A percentile compares a stretch with the other conserved stretches of the same genome.
phyloP scores from a whole-genome alignment of 768 basidiomycete genomes.

The Termitomyces sp. region DNA sequence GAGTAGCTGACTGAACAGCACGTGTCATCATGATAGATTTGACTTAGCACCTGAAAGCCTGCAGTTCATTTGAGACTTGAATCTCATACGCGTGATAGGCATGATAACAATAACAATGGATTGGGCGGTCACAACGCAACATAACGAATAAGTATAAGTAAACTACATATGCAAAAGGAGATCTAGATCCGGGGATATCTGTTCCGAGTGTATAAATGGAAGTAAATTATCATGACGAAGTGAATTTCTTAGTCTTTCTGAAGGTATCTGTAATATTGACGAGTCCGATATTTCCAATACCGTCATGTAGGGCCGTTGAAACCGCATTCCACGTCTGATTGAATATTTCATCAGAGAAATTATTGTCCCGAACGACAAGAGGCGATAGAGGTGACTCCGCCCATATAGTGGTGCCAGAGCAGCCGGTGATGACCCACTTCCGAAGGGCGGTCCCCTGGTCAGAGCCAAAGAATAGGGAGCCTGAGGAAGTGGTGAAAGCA shows the following conservation, averaged over 20 bases:
- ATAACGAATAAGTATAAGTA: conserved; percentile 8
- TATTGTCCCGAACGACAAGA: conserved; percentile 43
- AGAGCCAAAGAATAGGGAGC: conserved; percentile 57
- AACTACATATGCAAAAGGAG: not conserved
- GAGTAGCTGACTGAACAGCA: conserved; percentile 4
- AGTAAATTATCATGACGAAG: conserved; percentile 17
- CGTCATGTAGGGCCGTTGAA: conserved; percentile 27
- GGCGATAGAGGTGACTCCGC: conserved; percentile 45
- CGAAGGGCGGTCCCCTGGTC: conserved; percentile 41
- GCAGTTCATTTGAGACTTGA: no score
- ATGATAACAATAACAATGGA: not conserved
- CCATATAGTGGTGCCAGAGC: conserved; percentile 40
- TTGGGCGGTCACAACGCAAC: not conserved
- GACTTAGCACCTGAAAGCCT: not conserved
- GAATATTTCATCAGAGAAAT: conserved; percentile 38
- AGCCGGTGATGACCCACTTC: conserved; percentile 45
- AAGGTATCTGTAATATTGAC: conserved; percentile 44
- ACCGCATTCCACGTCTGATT: conserved; percentile 45
- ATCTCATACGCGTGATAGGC: no score
- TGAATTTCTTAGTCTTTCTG: conserved; percentile 23
- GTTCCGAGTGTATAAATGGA: not conserved
- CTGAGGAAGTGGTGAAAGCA: conserved; percentile 44
- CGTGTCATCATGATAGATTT: conserved; percentile 12
- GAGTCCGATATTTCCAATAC: conserved; percentile 27
- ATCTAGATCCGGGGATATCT: not conserved